phyloP scores from a whole-genome alignment of 176 grass and related monocot species.

The Stipa capillata region DNA sequence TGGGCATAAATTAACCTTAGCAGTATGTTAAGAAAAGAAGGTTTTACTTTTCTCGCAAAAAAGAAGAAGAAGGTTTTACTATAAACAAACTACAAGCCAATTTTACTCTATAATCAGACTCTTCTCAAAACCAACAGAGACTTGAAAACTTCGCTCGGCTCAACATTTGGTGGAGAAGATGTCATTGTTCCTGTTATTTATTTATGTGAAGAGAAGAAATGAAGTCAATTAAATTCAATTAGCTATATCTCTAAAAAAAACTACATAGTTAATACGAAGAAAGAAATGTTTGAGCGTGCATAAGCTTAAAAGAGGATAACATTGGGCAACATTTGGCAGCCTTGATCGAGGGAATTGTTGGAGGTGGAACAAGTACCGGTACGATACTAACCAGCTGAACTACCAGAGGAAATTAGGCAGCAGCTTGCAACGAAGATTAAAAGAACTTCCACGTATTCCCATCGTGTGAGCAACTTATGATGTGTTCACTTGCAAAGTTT shows the following conservation, averaged over 20 bases:
- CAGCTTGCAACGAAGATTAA: not conserved
- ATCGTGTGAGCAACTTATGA: conserved; percentile 22
- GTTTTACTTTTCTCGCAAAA: no score
- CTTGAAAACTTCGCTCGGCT: not conserved
- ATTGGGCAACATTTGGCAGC: not conserved
- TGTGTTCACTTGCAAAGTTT: not conserved
- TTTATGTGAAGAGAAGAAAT: not conserved
- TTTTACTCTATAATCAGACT: not conserved
- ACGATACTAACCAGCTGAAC: not conserved
- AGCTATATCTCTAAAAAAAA: not conserved
- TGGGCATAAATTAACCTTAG: not conserved
- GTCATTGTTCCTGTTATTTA: not conserved
- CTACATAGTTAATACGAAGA: not conserved
- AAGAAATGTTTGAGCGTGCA: not conserved
- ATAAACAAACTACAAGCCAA: no score
- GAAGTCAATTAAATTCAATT: not conserved
- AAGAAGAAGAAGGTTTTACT: no score
- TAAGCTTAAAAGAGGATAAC: not conserved
- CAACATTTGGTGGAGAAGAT: not conserved
- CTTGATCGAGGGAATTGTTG: not conserved
- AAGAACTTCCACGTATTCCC: not conserved
- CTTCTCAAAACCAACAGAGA: not conserved
- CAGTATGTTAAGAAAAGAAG: not conserved
- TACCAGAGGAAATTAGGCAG: not conserved
- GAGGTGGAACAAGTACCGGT: no score